Conservation (phyloP, 2,329 filamentous ascomycete genomes). For the Diaporthe ampelina region DNA sequence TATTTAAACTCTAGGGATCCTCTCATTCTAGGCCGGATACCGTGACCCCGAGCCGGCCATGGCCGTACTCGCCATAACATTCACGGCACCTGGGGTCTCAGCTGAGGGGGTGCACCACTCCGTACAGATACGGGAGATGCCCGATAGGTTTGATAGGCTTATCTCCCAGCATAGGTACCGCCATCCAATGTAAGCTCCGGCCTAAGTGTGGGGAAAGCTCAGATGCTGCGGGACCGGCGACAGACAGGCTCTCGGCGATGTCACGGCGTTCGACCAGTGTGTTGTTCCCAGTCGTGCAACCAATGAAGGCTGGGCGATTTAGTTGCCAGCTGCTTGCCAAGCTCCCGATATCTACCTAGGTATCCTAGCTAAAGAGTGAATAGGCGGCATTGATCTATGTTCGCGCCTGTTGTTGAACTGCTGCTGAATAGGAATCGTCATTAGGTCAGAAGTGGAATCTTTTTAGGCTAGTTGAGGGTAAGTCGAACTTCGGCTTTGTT, state of each 20-base stretch:
- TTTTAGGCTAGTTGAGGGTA: too few species aligned
- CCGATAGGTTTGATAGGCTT: not conserved
- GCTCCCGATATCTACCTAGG: not conserved
- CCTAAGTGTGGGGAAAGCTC: slow-evolving; percentile 6
- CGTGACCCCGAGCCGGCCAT: not conserved
- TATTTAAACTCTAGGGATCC: slow-evolving; percentile 10
- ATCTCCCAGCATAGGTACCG: slow-evolving; percentile 13
- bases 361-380: too few species aligned
- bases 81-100: not conserved
- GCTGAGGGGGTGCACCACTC: not conserved
- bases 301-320: not conserved
- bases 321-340: not conserved
- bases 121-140: not conserved
- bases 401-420: too few species aligned
- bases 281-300: too few species aligned
- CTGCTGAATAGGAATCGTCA: too few species aligned
- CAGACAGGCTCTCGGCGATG: slow-evolving; percentile 9
- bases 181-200: not conserved
- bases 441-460: too few species aligned
- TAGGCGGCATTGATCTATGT: too few species aligned
- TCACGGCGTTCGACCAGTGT: too few species aligned
- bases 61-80: slow-evolving; percentile 4
- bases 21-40: not conserved
- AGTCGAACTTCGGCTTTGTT: too few species aligned
- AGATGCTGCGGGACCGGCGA: slow-evolving; percentile 27